Base-by-base conservation (phyloP, 2,329 filamentous ascomycete species). In the Fusarium stilboides region DNA sequence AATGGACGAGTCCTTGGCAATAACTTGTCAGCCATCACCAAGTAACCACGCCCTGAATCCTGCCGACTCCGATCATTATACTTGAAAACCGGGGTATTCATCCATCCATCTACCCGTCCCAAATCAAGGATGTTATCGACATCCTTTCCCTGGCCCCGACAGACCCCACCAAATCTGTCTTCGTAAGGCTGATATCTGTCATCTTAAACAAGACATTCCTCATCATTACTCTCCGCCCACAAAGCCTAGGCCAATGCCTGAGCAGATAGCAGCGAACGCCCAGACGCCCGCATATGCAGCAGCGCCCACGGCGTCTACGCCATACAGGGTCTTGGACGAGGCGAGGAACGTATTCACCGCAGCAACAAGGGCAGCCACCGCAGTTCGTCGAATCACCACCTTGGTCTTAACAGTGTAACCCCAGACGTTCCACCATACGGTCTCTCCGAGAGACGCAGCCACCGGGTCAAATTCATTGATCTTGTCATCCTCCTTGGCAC, bases 241-340 rank as follows among this genome's bases (percentile, higher is more conserved):
- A 56, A 84, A 78, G 28, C 83, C 85, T 37, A 91, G 76, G 2
- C 80, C 84, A n/a, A 84, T 34, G 15, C 91, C 91, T 4, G 88
- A 87, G 55, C 90, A 75, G 14, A 86, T 77, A 5, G 88, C 86
- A 8, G 91, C 92, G 22, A 85, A 73, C n/a, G 87, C 88, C 94
- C 94, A 98, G 36, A 95, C 83, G 22, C 83, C 83, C 3, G 92
- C 89, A 84, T 94, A 98, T 0, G 86, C 88, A 5, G 84, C 81
- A 2, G 94, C 93, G 13, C 94, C 95, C 1, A 83, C 72, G 6
- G 87, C 67, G 73, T 94, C 91, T 13, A 93, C 88, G 6, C 93
- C 92, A 44, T 88, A 84, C 20, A 98, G 81, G 1, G 89, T 91
- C 56, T 89, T 83, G 46, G 85, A 87, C 24, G 89, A 88, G 75